Evolutionary conservation across 106 monocot genomes (phyloP).

Genomic region (Platanthera zijinensis): DNA sequence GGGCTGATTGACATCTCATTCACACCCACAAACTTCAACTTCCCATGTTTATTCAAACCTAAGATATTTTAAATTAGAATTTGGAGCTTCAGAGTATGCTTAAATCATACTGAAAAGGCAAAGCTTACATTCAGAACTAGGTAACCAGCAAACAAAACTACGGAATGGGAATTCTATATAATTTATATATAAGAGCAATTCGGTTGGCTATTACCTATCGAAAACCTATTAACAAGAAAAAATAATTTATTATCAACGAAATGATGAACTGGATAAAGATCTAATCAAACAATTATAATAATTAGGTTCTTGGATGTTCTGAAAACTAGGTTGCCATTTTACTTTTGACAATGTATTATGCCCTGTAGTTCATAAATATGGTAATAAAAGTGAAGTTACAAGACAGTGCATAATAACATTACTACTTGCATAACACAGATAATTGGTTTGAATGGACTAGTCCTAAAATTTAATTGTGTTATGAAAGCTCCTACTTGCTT

Average conservation of each 20-base stretch:
- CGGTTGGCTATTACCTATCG: background rate
- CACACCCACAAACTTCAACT: background rate
- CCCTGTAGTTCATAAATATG: too few species aligned
- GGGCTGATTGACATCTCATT: background rate
- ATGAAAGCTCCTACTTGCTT: too few species aligned
- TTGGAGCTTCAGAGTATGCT: background rate
- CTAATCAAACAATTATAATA: background rate
- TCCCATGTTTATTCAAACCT: background rate
- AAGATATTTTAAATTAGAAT: background rate
- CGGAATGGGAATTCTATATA: background rate
- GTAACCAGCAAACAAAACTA: background rate
- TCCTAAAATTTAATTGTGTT: too few species aligned
- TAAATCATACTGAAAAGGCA: background rate
- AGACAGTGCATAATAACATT: too few species aligned
- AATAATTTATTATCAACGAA: background rate
- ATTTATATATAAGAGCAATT: background rate
- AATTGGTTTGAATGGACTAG: too few species aligned
- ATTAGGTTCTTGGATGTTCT: background rate
- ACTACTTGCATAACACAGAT: too few species aligned
- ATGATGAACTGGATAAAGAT: background rate
- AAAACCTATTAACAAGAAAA: background rate
- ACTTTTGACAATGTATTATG: too few species aligned
- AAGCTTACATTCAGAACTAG: background rate
- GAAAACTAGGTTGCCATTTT: background rate
- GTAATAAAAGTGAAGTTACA: too few species aligned